Evolutionary conservation across 192 early-diverging fungal genomes (phyloP), one percentile per base, ranked within the genome.

Genomic region (Podila horticola): DNA sequence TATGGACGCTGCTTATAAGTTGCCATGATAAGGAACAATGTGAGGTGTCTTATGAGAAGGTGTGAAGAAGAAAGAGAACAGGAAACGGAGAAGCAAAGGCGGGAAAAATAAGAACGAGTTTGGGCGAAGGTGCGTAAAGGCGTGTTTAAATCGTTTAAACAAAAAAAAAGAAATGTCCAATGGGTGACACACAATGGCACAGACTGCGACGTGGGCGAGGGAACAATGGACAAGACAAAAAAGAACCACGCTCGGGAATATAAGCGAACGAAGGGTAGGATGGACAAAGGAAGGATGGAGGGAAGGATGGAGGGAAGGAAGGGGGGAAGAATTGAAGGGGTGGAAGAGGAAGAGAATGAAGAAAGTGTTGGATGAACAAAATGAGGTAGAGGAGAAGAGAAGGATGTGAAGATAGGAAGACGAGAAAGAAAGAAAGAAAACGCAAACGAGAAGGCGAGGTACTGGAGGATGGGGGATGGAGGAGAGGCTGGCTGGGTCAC

Each of bases 1-100:
- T 38, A 58, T 28, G 66, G n/a, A 30, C 66, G 66, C 48, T 74
- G 73, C 50, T 74, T 74, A 19, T 74, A 74, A 0, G 73, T 74
- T 0, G 73, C 66, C 73, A 74, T 58, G 59, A 28, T 9, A 38
- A 74, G 12, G 3, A n/a, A 19, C 11, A 50, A 51, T 30, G 31
- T 13, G 58, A 34, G 36, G 29, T 19, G 60, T 34, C 52, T 26
- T 20, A 49, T 15, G 62, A 4, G 31, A 71, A 19, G 58, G 11
- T 34, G n/a, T 22, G n/a, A 38, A 17, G 33, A 57, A 67, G 52
- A 55, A 19, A 22, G 55, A 73, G 45, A n/a, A 49, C 28, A 22
- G 36, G 33, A 34, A 64, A 48, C 31, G 59, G 22, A 48, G 64
- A 22, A 13, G 15, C 15, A 57, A 57, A n/a, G 22, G 48, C 28